These are phyloP conservation scores for Nitzschia palea DNA, from an alignment of 108 stramenopile species.

Conservation along the genomic window DNA sequence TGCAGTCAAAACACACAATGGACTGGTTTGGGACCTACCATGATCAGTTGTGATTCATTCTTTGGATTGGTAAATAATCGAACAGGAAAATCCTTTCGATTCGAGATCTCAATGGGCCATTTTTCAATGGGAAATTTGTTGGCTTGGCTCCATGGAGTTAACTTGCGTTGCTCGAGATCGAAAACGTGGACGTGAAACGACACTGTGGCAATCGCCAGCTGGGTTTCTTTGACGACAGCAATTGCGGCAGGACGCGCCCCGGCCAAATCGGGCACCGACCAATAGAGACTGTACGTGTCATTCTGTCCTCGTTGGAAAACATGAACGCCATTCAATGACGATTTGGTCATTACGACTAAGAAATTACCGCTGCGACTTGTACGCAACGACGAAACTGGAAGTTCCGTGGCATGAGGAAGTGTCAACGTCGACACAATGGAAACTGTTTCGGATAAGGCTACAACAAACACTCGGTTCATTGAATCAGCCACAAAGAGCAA, in stretches of 20 bases:
- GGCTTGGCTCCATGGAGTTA: constrained; percentile 73
- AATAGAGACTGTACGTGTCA: constrained; percentile 51
- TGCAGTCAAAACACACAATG: constrained; percentile 7
- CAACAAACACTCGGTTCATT: not conserved
- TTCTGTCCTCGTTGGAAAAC: constrained; percentile 35
- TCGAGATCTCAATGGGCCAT: constrained; percentile 57
- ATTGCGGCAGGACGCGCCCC: constrained; percentile 47
- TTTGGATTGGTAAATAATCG: constrained; percentile 52
- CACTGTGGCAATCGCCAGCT: constrained; percentile 69
- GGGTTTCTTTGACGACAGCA: constrained; percentile 22
- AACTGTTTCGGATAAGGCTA: not conserved
- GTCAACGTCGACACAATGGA: not conserved
- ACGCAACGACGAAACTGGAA: constrained; percentile 26
- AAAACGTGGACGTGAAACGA: constrained; percentile 67
- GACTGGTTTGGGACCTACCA: constrained; percentile 53
- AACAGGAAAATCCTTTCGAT: constrained; percentile 55
- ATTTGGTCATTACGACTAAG: constrained; percentile 47
- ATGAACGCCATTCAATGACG: constrained; percentile 29
- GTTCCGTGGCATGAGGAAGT: not conserved
- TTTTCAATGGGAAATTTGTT: constrained; percentile 60
- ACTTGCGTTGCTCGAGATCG: constrained; percentile 44
- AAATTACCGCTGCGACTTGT: constrained; percentile 48
- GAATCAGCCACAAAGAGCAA: constrained; percentile 19
- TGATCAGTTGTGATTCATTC: constrained; percentile 51
- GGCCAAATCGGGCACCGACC: constrained; percentile 66